These are phyloP conservation scores for Xylariaceae sp. DNA, from an alignment of 2,329 filamentous ascomycete species.

Conservation along the genomic window DNA sequence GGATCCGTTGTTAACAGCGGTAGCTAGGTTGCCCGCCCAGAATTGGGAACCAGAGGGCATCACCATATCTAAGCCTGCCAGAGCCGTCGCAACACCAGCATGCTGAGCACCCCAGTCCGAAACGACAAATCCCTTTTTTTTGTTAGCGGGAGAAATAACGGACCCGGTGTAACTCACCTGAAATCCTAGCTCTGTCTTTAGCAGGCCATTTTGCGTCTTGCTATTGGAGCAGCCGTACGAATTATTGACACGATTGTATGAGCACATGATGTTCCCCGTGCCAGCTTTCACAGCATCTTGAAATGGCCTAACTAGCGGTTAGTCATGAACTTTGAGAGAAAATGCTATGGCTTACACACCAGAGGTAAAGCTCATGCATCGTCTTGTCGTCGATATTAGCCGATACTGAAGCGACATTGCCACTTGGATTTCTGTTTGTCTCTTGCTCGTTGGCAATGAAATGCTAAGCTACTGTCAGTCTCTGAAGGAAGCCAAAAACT, in stretches of 20 bases:
- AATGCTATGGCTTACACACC: conserved; percentile 47
- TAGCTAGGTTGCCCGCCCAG: conserved; percentile 60
- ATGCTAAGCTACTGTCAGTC: conserved; percentile 49
- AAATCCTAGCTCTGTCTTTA: conserved; percentile 67
- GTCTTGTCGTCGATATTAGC: conserved; percentile 66
- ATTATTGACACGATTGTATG: conserved; percentile 75
- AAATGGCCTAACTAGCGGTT: conserved; percentile 60
- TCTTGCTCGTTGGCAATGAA: conserved; percentile 79
- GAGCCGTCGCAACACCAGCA: conserved; percentile 63
- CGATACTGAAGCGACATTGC: conserved; percentile 57
- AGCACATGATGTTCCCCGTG: conserved; percentile 63
- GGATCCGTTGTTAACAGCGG: conserved; percentile 65
- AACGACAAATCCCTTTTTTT: conserved; percentile 66
- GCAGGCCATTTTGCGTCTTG: conserved; percentile 67
- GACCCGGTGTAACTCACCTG: conserved; percentile 43
- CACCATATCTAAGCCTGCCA: conserved; percentile 73
- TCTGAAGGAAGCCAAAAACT: background rate
- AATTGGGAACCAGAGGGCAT: conserved; percentile 60
- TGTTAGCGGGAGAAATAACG: conserved; percentile 34
- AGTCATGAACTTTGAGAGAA: background rate
- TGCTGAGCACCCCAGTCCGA: conserved; percentile 73
- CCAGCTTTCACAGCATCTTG: conserved; percentile 69
- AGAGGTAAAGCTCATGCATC: conserved; percentile 68
- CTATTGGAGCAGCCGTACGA: conserved; percentile 74
- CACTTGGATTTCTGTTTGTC: conserved; percentile 67